Base-by-base conservation (phyloP, 78 protist genomes). In the Planoprotostelium fungivorum region DNA sequence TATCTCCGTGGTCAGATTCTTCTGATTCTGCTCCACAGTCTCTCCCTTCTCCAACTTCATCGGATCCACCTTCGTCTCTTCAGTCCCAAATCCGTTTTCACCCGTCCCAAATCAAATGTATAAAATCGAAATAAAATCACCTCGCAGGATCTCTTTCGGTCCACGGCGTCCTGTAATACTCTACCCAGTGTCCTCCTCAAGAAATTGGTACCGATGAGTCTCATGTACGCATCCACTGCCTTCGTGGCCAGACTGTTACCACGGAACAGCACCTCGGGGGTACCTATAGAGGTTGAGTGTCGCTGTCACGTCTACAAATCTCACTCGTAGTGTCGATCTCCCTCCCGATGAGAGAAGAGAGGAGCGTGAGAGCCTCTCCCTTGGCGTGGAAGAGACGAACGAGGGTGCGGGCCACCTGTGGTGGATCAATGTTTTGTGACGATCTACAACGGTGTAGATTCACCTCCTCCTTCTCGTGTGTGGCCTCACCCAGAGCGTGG, bases 191-290 rank as follows among this genome's bases (percentile, higher is more conserved):
- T 92, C 28, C 34, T 34, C 28, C 88, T 31, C 16, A 92, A 87
- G 9, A 89, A 92, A 36, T 87, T 86, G 28, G 90, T 85, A 28
- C 95, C 97, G 34, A 93, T 51, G 1, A 93, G 88, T 89, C 92
- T 92, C 95, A 93, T 92, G 63, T 89, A 93, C 37, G 89, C 90
- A 37, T 94, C 94, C 1, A 92, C 83, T 28, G 89, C 73, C 84
- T 95, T 95, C 84, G 97, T 92, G 28, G 97, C 97, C 0, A 95
- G 73, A n/a, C 94, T 89, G 87, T 95, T 95, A 0, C 96, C 96
- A 28, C 97, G 88, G 90, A 95, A 95, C 1, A 95, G 87, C 34
- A 95, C 93, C 16, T 93, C 93, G 0, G 95, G 92, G 38, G 36
- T 25, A 25, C n/a, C 87, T 85, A 16, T n/a, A n/a, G n/a, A n/a